Percentiles rank a stretch among this genome's conserved stretches.
phyloP scores from a whole-genome alignment of 208 protist genomes.

The Naegleria lovaniensis region DNA sequence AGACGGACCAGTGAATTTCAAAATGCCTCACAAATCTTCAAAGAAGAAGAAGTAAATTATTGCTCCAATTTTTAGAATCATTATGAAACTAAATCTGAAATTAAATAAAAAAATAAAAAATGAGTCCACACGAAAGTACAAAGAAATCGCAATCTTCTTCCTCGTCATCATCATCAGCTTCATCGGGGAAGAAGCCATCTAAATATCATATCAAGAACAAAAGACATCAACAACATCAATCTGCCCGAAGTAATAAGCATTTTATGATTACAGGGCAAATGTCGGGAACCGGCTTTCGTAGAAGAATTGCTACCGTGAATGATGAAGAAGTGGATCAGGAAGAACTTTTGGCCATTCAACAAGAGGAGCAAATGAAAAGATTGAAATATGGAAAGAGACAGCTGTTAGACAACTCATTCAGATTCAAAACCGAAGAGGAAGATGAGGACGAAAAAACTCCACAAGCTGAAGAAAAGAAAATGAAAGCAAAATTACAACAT shows the following conservation, averaged over 20 bases:
- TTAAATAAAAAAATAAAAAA: constrained; percentile 5
- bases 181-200: background rate
- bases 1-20: background rate
- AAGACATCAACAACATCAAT: background rate
- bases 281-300: background rate
- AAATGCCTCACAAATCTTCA: too few relatives aligned
- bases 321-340: background rate
- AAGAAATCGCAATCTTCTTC: background rate
- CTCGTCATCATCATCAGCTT: background rate
- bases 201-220: background rate
- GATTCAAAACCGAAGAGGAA: background rate
- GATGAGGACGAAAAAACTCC: background rate
- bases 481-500: background rate
- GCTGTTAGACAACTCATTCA: background rate
- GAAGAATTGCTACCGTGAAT: background rate
- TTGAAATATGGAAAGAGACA: background rate
- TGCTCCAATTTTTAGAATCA: too few relatives aligned
- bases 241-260: background rate
- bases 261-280: background rate
- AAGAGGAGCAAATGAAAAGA: background rate
- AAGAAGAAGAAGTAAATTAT: too few relatives aligned
- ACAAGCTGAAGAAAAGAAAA: background rate
- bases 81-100: background rate
- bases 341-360: background rate
- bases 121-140: background rate